A percentile compares a stretch with the other conserved stretches of the same genome.
These are phyloP conservation scores for Rhodomyrtus psidioides DNA, from an alignment of 441 rosid species.

Conservation along the genomic window DNA sequence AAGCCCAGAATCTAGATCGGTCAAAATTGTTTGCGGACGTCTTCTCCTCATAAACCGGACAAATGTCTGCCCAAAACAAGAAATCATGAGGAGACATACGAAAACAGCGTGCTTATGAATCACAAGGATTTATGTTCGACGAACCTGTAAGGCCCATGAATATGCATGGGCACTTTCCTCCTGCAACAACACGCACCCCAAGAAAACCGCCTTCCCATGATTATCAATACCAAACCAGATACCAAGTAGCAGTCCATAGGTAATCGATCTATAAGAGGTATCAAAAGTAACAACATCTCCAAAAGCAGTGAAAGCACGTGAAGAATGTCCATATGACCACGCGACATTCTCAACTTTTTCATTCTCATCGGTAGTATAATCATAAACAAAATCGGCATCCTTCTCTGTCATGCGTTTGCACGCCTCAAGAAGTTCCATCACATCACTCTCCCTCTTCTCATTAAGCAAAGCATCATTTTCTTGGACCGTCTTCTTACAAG, in stretches of 20 bases:
- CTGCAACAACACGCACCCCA: constrained; percentile 79
- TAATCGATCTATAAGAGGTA: constrained; percentile 65
- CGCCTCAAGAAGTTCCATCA: constrained; percentile 63
- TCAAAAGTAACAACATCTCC: constrained; percentile 83
- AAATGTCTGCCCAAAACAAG: constrained; percentile 62
- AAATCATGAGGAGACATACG: constrained; percentile 9
- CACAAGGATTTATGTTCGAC: constrained; percentile 15
- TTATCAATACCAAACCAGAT: constrained; percentile 72
- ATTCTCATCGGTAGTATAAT: constrained; percentile 50
- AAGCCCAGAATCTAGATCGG: constrained; percentile 72
- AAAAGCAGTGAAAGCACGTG: constrained; percentile 40
- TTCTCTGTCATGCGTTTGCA: constrained; percentile 62
- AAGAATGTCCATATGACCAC: constrained; percentile 73
- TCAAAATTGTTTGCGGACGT: constrained; percentile 66
- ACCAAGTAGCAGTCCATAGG: constrained; percentile 78
- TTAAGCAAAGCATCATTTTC: constrained; percentile 73
- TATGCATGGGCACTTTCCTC: constrained; percentile 64
- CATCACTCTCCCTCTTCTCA: constrained; percentile 68
- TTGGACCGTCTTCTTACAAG: constrained; percentile 73
- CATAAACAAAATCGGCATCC: constrained; percentile 58
- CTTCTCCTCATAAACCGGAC: constrained; percentile 73
- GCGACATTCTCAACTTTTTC: constrained; percentile 74
- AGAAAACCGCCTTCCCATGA: constrained; percentile 57
- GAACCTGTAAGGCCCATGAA: constrained; percentile 93
- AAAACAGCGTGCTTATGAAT: neutral